phyloP scores from a whole-genome alignment of 305 asterid species.

The Petunia hybrid region DNA sequence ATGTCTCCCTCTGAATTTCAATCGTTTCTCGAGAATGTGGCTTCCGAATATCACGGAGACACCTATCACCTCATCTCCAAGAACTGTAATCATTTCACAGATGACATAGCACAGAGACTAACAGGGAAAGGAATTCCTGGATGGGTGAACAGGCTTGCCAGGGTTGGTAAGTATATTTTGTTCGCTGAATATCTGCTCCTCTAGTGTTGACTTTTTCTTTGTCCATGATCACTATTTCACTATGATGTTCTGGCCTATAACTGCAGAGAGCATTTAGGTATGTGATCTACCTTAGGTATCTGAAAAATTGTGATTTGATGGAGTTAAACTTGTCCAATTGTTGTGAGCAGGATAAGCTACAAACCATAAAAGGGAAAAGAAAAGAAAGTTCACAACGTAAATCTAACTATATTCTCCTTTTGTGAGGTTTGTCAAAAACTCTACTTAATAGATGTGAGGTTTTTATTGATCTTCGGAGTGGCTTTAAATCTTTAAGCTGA shows the following conservation, averaged over 20 bases:
- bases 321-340: conserved; percentile 10
- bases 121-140: conserved; percentile 60
- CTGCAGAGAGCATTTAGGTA: neutral
- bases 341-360: conserved; percentile 1
- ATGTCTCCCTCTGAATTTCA: conserved; percentile 51
- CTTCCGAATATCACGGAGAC: conserved; percentile 64
- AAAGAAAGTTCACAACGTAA: neutral
- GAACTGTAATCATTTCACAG: conserved; percentile 63
- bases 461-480: conserved; percentile 8
- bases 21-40: conserved; percentile 50
- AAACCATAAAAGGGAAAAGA: neutral
- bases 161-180: conserved; percentile 43
- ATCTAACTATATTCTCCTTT: neutral
- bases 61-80: conserved; percentile 62
- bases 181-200: neutral
- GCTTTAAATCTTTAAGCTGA: neutral
- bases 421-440: neutral
- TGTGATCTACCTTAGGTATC: conserved; percentile 9
- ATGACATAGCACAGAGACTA: conserved; percentile 53
- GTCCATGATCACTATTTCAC: neutral
- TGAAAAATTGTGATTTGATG: neutral
- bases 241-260: neutral
- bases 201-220: neutral
- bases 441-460: conserved; percentile 21
- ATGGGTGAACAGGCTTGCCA: conserved; percentile 64